Evolutionary conservation across 2,329 filamentous ascomycete genomes (phyloP).

Genomic region (Aspergillus brunneoviolaceus): DNA sequence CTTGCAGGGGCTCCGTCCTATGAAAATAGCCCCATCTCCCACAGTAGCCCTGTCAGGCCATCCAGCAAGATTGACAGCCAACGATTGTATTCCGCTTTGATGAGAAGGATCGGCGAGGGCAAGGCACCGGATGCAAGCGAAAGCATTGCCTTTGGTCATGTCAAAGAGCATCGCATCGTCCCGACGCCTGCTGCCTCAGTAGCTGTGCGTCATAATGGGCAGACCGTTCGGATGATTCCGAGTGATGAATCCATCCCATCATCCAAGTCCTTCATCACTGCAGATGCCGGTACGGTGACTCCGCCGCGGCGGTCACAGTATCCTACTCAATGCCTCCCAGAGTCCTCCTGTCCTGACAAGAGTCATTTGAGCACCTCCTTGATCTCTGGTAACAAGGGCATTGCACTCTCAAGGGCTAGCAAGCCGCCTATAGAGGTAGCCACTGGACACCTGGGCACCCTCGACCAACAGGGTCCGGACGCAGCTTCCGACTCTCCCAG

Average conservation of each 20-base stretch:
- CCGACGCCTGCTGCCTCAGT: constrained; percentile 30
- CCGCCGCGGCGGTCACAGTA: constrained; percentile 19
- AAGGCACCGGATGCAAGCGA: constrained; percentile 21
- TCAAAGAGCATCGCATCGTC: constrained; percentile 32
- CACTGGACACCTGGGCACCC: constrained; percentile 3
- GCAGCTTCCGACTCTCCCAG: constrained; percentile 36
- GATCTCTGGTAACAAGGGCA: neutral
- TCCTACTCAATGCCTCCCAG: neutral
- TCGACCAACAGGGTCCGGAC: constrained; percentile 1
- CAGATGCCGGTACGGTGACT: constrained; percentile 22
- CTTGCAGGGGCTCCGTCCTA: neutral
- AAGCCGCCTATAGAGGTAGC: constrained; percentile 20
- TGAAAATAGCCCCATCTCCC: constrained; percentile 13
- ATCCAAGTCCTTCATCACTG: constrained; percentile 33
- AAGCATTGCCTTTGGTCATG: constrained; percentile 28
- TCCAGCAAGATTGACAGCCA: constrained; percentile 37
- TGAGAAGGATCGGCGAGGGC: constrained; percentile 39
- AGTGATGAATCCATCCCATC: constrained; percentile 33
- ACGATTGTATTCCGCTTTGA: constrained; percentile 45
- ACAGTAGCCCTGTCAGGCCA: constrained; percentile 15
- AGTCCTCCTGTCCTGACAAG: neutral
- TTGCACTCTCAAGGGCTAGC: neutral
- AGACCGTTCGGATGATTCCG: constrained; percentile 32
- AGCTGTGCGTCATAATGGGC: constrained; percentile 23
- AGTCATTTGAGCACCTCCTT: neutral